phyloP scores from a whole-genome alignment of 2,329 filamentous ascomycete genomes.

The Colletotrichum lini region DNA sequence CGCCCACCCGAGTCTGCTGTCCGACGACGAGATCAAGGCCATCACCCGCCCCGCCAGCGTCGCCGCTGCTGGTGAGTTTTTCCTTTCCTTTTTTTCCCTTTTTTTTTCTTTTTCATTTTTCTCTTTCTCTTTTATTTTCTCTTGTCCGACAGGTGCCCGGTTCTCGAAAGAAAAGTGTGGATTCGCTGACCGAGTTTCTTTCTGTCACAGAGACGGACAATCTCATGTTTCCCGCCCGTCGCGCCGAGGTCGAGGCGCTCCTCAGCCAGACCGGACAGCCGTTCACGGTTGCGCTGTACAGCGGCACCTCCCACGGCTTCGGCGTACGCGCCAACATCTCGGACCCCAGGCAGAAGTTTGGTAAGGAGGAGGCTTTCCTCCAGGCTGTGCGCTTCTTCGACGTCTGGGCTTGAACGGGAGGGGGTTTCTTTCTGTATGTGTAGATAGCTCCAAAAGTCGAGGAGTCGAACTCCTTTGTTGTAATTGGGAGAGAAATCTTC shows the following conservation, averaged over 20 bases:
- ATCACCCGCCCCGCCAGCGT: conserved; percentile 72
- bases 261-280: conserved; percentile 66
- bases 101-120: too few relatives aligned
- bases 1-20: conserved; percentile 76
- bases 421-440: background rate
- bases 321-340: conserved; percentile 75
- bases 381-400: conserved; percentile 85
- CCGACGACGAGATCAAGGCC: conserved; percentile 70
- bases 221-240: conserved; percentile 70
- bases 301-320: conserved; percentile 80
- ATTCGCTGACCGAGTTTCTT: conserved; percentile 21
- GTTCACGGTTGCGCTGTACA: conserved; percentile 81
- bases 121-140: too few relatives aligned
- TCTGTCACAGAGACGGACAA: conserved; percentile 66
- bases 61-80: conserved; percentile 69
- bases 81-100: too few relatives aligned
- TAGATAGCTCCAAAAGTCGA: background rate
- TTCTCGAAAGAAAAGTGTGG: background rate
- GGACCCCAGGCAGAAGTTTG: conserved; percentile 70
- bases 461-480: too few relatives aligned
- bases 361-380: conserved; percentile 83
- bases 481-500: too few relatives aligned
- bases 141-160: too few relatives aligned
- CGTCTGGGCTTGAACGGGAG: conserved; percentile 53
- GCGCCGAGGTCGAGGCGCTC: conserved; percentile 70